These are phyloP conservation scores for Fragaria iinumae DNA, from an alignment of 306 rosid species.

Conservation along the genomic window DNA sequence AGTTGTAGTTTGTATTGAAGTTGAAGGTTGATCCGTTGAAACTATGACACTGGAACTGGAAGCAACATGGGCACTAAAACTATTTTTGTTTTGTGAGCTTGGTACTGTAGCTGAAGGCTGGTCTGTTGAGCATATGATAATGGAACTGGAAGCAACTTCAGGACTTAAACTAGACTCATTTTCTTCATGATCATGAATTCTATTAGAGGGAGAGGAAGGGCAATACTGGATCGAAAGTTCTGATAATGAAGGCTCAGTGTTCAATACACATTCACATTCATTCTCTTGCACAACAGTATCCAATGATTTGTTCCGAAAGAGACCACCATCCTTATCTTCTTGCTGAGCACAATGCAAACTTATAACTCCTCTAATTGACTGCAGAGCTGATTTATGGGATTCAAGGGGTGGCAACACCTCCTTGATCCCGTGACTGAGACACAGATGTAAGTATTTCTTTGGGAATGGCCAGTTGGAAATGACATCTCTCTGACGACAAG, in stretches of 20 bases:
- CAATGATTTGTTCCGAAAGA: constrained; percentile 15
- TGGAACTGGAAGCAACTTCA: constrained; percentile 23
- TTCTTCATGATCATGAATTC: constrained; percentile 26
- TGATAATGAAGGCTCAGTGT: constrained; percentile 26
- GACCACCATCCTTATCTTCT: constrained; percentile 19
- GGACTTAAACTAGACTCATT: constrained; percentile 13
- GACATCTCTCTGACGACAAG: constrained; percentile 43
- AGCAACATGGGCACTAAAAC: constrained; percentile 18
- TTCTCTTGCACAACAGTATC: constrained; percentile 16
- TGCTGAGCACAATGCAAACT: constrained; percentile 19
- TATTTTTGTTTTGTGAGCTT: constrained; percentile 14
- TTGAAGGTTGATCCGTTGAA: constrained; percentile 24
- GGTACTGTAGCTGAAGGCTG: constrained; percentile 17
- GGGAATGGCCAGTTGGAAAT: constrained; percentile 54
- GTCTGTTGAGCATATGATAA: constrained; percentile 15
- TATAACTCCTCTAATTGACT: constrained; percentile 28
- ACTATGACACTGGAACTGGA: constrained; percentile 22
- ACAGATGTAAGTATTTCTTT: constrained; percentile 47
- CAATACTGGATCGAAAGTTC: constrained; percentile 26
- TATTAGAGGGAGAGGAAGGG: constrained; percentile 22
- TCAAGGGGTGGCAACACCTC: constrained; percentile 55
- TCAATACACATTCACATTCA: constrained; percentile 20
- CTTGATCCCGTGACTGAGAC: constrained; percentile 41
- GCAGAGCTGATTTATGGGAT: constrained; percentile 17
- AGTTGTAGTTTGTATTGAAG: constrained; percentile 11